Evolutionary conservation across 2,329 filamentous ascomycete genomes (phyloP).

Genomic region (Botrytis squamosa): DNA sequence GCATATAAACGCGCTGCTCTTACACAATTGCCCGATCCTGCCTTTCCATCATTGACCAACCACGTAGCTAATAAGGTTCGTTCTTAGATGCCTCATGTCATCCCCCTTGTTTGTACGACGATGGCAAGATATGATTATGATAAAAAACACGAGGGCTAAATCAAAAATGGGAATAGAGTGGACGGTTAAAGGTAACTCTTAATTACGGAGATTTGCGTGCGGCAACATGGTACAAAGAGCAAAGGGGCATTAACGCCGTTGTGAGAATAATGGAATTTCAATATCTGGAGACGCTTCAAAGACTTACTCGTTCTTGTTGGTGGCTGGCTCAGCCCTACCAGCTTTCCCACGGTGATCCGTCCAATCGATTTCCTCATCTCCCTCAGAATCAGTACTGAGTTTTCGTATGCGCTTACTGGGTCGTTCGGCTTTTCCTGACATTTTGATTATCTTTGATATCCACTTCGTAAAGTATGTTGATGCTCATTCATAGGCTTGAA

Average conservation of each 20-base stretch:
- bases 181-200: constrained; percentile 13
- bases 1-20: constrained; percentile 25
- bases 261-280: constrained; percentile 13
- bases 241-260: constrained; percentile 5
- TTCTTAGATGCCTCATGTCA: background rate
- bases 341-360: constrained; percentile 24
- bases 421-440: constrained; percentile 32
- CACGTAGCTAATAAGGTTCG: constrained; percentile 1
- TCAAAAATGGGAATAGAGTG: constrained; percentile 14
- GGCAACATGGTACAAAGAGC: constrained; percentile 2
- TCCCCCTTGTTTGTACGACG: constrained; percentile 13
- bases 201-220: constrained; percentile 19
- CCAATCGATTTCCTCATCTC: constrained; percentile 31
- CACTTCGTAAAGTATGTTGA: constrained; percentile 11
- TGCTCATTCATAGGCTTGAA: background rate
- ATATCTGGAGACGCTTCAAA: constrained; percentile 8
- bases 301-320: constrained; percentile 30
- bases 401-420: constrained; percentile 34
- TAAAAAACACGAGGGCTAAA: constrained; percentile 15
- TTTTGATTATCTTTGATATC: constrained; percentile 20
- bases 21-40: constrained; percentile 11
- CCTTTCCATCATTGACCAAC: constrained; percentile 13
- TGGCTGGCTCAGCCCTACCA: constrained; percentile 30
- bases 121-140: constrained; percentile 4
- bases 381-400: constrained; percentile 38